phyloP scores from a whole-genome alignment of 2,329 filamentous ascomycete genomes.

The Cladophialophora psammophila region DNA sequence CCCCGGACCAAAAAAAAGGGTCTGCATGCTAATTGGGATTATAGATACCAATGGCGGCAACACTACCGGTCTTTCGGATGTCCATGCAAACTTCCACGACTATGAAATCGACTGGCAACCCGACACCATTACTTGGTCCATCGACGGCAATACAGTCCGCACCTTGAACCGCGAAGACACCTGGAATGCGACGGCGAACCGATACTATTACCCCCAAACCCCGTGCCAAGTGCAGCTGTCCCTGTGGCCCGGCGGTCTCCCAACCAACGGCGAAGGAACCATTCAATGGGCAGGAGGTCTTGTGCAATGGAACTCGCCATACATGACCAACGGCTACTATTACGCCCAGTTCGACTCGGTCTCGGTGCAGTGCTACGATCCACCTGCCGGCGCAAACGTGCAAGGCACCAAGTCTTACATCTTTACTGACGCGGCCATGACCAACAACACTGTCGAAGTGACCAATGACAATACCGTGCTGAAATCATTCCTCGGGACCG shows the following conservation, averaged over 20 bases:
- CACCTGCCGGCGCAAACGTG: conserved; percentile 72
- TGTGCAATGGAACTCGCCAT: conserved; percentile 83
- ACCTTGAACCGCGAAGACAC: conserved; percentile 78
- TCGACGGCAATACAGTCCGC: conserved; percentile 81
- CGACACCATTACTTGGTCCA: conserved; percentile 82
- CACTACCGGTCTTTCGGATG: conserved; percentile 68
- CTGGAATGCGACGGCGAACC: conserved; percentile 82
- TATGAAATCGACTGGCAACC: conserved; percentile 95
- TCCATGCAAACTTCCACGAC: conserved; percentile 79
- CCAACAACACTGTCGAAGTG: conserved; percentile 79
- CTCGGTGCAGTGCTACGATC: conserved; percentile 84
- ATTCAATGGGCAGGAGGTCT: conserved; percentile 89
- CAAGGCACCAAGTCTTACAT: conserved; percentile 72
- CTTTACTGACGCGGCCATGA: conserved; percentile 69
- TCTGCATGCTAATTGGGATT: too few relatives aligned
- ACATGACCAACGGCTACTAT: conserved; percentile 91
- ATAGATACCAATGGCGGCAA: conserved; percentile 78
- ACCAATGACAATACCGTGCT: conserved; percentile 77
- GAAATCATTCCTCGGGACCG: conserved; percentile 80
- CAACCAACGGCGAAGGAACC: conserved; percentile 81
- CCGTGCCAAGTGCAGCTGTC: conserved; percentile 91
- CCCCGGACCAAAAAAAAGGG: too few relatives aligned
- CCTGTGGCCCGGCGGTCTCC: conserved; percentile 89
- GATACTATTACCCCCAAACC: conserved; percentile 89
- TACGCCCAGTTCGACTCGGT: conserved; percentile 81